Evolutionary conservation across 441 rosid genomes (phyloP).

Genomic region (Gossypium schwendimanii): DNA sequence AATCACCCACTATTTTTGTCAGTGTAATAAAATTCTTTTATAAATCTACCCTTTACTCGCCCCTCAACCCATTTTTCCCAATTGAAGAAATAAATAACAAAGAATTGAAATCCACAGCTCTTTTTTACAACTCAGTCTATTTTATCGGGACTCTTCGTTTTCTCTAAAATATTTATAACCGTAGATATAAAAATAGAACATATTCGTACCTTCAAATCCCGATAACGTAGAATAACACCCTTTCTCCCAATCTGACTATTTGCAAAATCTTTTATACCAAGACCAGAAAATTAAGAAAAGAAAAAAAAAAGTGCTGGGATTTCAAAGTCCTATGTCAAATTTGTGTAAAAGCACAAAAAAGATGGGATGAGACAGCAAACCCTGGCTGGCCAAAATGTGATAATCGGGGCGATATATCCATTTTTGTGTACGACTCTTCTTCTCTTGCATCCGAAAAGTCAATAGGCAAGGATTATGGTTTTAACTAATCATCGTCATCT

Average conservation of each 20-base stretch:
- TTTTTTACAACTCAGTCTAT: constrained; percentile 24
- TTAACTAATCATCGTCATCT: constrained; percentile 64
- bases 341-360: constrained; percentile 7
- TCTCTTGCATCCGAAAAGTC: constrained; percentile 12
- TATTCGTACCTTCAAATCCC: neutral
- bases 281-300: neutral
- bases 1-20: constrained; percentile 17
- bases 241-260: neutral
- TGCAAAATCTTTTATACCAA: constrained; percentile 18
- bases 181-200: neutral
- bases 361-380: constrained; percentile 6
- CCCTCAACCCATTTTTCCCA: neutral
- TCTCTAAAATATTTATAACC: neutral
- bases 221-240: neutral
- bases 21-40: constrained; percentile 2
- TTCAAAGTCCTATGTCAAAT: constrained; percentile 22
- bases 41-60: neutral
- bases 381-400: constrained; percentile 12
- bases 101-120: constrained; percentile 17
- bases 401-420: neutral
- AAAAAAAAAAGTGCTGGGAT: constrained; percentile 20
- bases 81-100: neutral
- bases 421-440: constrained; percentile 14
- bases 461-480: constrained; percentile 10
- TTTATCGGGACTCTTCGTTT: neutral